Evolutionary conservation across 2,329 filamentous ascomycete genomes (phyloP).

Genomic region (Aphanoascus verrucosus): DNA sequence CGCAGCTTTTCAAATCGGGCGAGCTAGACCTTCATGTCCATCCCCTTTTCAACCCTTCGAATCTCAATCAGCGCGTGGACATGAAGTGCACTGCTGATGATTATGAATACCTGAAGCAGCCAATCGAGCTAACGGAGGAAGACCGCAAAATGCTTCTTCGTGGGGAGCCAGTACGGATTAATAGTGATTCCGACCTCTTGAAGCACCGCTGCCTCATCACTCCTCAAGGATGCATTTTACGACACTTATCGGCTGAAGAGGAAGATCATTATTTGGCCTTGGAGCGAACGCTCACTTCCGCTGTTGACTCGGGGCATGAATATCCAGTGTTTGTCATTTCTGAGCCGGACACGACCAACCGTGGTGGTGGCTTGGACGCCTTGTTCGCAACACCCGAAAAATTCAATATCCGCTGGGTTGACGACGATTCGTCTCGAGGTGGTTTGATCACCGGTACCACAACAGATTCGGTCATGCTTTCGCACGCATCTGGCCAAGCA

Average conservation of each 20-base stretch:
- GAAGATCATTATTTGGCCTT: conserved; percentile 37
- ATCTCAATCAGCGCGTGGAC: conserved; percentile 33
- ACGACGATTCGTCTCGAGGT: conserved; percentile 26
- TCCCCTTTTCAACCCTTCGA: conserved; percentile 32
- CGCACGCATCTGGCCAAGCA: conserved; percentile 19
- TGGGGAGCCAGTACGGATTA: conserved; percentile 34
- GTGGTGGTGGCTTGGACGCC: conserved; percentile 36
- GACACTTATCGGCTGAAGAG: conserved; percentile 37
- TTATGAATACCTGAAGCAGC: conserved; percentile 31
- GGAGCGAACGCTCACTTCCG: conserved; percentile 28
- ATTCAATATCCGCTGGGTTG: conserved; percentile 37
- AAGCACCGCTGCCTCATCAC: conserved; percentile 37
- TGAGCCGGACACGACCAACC: conserved; percentile 35
- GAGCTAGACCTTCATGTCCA: conserved; percentile 30
- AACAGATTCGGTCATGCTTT: conserved; percentile 19
- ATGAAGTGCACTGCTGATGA: conserved; percentile 34
- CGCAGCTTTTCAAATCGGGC: conserved; percentile 30
- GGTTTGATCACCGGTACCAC: conserved; percentile 20
- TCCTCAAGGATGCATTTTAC: conserved; percentile 36
- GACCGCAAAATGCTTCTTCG: conserved; percentile 33
- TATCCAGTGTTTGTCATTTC: conserved; percentile 29
- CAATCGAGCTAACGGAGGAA: conserved; percentile 34
- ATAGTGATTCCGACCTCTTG: conserved; percentile 26
- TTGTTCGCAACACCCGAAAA: conserved; percentile 37
- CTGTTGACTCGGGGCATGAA: conserved; percentile 29